Percentiles rank a stretch among this genome's conserved stretches.
Conservation (phyloP, 2,329 filamentous ascomycete genomes). For the Plectosphaerella cucumerina region DNA sequence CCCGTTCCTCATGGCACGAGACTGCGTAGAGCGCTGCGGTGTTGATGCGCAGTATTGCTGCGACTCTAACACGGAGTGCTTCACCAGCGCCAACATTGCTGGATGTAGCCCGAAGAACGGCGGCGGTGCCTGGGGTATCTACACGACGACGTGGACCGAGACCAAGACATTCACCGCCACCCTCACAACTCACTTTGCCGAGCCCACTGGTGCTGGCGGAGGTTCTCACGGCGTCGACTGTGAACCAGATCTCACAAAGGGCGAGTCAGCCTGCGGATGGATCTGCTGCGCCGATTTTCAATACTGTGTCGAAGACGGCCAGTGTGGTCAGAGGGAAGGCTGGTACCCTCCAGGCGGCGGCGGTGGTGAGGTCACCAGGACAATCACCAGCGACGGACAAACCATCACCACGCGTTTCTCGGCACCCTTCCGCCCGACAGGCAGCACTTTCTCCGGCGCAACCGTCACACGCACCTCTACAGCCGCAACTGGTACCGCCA, state of each 20-base stretch:
- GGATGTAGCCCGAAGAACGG: constrained; percentile 38
- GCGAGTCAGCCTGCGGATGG: constrained; percentile 59
- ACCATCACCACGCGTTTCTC: constrained; percentile 52
- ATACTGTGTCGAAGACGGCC: constrained; percentile 56
- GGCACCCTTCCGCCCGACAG: constrained; percentile 47
- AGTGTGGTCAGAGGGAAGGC: constrained; percentile 47
- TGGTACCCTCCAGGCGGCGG: constrained; percentile 20
- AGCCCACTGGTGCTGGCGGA: constrained; percentile 22
- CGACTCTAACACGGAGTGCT: constrained; percentile 41
- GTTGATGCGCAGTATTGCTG: constrained; percentile 54
- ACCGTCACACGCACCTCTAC: constrained; percentile 47
- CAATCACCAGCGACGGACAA: constrained; percentile 39
- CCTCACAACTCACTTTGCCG: constrained; percentile 42
- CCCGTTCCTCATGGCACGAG: constrained; percentile 45
- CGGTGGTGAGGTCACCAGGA: constrained; percentile 28
- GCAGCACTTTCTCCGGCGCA: constrained; percentile 44
- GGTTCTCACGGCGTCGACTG: constrained; percentile 35
- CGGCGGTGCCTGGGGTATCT: constrained; percentile 27
- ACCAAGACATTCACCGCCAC: constrained; percentile 58
- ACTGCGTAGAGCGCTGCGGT: constrained; percentile 51
- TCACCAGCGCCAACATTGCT: constrained; percentile 45
- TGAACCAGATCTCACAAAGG: constrained; percentile 39
- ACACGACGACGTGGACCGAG: constrained; percentile 58
- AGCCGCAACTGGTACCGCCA: constrained; percentile 46
- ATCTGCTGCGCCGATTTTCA: constrained; percentile 70